These are phyloP conservation scores for Wickerhamiella galacta DNA, from an alignment of 805 yeast genomes.

Conservation along the genomic window DNA sequence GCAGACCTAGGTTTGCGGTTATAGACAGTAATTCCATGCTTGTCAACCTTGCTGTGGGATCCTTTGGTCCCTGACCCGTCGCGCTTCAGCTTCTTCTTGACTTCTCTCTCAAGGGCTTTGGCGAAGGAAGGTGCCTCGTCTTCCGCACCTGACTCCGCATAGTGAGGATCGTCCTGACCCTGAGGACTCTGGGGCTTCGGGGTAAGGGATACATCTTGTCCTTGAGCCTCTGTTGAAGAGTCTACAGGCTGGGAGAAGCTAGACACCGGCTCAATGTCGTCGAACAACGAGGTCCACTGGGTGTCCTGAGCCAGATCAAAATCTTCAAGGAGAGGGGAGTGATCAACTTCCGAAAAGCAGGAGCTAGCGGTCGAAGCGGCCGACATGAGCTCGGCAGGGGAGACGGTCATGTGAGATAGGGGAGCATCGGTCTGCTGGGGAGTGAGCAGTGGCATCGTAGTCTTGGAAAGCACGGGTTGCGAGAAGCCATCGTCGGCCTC, in stretches of 20 bases:
- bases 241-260: not conserved
- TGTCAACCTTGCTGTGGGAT: constrained; percentile 29
- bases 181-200: too few relatives aligned
- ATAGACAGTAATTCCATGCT: constrained; percentile 59
- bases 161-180: not conserved
- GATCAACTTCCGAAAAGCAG: constrained; percentile 7
- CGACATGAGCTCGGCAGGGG: constrained; percentile 13
- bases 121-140: constrained; percentile 5
- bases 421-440: constrained; percentile 5
- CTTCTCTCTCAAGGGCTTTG: constrained; percentile 6
- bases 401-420: constrained; percentile 11
- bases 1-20: constrained; percentile 57
- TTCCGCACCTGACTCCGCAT: not conserved
- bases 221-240: not conserved
- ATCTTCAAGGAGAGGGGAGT: constrained; percentile 20
- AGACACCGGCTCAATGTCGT: constrained; percentile 11
- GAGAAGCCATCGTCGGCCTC: constrained; percentile 6
- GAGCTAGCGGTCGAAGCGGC: constrained; percentile 9
- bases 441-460: constrained; percentile 2
- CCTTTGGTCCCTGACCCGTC: not conserved
- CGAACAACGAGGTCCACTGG: constrained; percentile 23
- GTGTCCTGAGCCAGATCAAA: constrained; percentile 16
- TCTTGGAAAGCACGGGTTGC: constrained; percentile 3
- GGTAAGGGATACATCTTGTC: not conserved
- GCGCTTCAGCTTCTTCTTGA: constrained; percentile 6